Percentiles rank a stretch among this genome's conserved stretches.
phyloP scores from a whole-genome alignment of 176 grass and related monocot species.

The Secale cereale region DNA sequence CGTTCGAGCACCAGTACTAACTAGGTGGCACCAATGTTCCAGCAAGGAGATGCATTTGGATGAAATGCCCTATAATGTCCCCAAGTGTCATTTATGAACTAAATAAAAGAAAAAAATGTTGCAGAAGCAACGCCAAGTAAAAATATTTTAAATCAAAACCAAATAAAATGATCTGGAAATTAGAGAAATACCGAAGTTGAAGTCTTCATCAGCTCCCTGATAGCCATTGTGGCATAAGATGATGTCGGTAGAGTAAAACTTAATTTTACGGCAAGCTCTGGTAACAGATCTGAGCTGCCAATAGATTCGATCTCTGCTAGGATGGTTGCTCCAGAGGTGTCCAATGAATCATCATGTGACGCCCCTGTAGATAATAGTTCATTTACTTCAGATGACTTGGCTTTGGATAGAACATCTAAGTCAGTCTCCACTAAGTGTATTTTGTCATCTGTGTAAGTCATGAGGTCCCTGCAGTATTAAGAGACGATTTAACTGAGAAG shows the following conservation, averaged over 20 bases:
- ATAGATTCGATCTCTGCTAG: constrained; percentile 11
- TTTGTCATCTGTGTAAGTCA: constrained; percentile 62
- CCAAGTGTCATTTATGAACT: neutral
- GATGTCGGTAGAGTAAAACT: constrained; percentile 88
- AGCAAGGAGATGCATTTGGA: neutral
- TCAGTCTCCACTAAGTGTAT: constrained; percentile 62
- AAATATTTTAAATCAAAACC: neutral
- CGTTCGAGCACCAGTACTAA: neutral
- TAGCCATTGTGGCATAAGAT: constrained; percentile 96
- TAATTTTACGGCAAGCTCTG: constrained; percentile 67
- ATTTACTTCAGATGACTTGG: constrained; percentile 25
- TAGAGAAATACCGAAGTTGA: constrained; percentile 68
- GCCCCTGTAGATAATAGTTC: constrained; percentile 25
- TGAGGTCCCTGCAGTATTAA: constrained; percentile 57
- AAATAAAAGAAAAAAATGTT: constrained; percentile 1
- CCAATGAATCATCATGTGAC: constrained; percentile 20
- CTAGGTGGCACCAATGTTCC: neutral
- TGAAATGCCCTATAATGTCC: neutral
- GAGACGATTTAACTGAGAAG: constrained; percentile 12
- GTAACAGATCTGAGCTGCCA: constrained; percentile 37
- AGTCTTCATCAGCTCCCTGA: constrained; percentile 87
- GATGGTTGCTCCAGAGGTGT: constrained; percentile 21
- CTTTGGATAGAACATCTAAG: constrained; percentile 62
- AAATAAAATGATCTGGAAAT: constrained; percentile 8
- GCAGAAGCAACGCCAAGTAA: neutral